These are phyloP conservation scores for Metarhizium robertsii DNA, from an alignment of 2,329 filamentous ascomycete species.

Conservation along the genomic window DNA sequence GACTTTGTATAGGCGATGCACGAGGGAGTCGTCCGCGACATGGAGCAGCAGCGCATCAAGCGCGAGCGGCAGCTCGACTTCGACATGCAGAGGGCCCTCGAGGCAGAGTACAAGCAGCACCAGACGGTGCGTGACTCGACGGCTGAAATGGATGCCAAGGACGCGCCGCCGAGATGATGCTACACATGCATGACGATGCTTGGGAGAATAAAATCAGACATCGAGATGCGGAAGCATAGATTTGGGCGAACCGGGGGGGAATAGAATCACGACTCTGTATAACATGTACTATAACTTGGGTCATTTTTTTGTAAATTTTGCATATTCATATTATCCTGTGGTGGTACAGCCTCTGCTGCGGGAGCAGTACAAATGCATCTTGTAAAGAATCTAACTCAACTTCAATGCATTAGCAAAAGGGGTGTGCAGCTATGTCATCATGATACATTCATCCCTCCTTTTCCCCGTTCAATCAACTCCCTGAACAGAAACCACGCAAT, in stretches of 20 bases:
- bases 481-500: not conserved
- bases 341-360: slow-evolving; percentile 3
- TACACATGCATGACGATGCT: not conserved
- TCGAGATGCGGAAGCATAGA: too few relatives aligned
- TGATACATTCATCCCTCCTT: slow-evolving; percentile 3
- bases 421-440: slow-evolving; percentile 1
- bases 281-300: not conserved
- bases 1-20: slow-evolving; percentile 69
- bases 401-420: not conserved
- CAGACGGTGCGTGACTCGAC: slow-evolving; percentile 58
- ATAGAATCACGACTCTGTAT: not conserved
- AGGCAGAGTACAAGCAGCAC: slow-evolving; percentile 82
- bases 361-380: not conserved
- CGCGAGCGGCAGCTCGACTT: slow-evolving; percentile 89
- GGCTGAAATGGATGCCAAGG: slow-evolving; percentile 12
- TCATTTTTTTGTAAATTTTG: not conserved
- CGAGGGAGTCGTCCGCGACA: slow-evolving; percentile 82
- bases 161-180: slow-evolving; percentile 13
- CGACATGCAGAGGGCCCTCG: slow-evolving; percentile 76
- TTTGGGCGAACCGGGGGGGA: not conserved
- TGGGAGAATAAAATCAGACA: not conserved
- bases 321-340: slow-evolving; percentile 2
- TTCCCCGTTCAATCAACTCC: not conserved
- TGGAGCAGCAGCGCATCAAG: slow-evolving; percentile 88
- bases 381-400: not conserved